Conservation (phyloP, 768 basidiomycete genomes). For the Leucosporidium creatinivorum region DNA sequence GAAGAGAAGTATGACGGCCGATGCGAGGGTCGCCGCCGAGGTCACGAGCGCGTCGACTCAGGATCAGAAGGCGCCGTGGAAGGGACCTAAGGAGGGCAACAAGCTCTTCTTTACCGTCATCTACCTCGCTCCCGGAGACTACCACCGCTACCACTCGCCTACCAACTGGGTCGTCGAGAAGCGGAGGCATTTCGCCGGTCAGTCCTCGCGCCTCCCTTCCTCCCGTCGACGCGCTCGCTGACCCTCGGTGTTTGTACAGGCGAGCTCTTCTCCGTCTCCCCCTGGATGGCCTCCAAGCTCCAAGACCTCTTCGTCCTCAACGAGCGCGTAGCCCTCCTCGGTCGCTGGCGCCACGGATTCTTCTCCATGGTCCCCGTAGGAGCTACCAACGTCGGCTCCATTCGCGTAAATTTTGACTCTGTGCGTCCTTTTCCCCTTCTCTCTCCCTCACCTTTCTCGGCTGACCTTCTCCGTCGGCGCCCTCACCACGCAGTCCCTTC, state of each 20-base stretch:
- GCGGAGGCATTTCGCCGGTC: conserved; percentile 84
- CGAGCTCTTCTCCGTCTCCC: conserved; percentile 92
- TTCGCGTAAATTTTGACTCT: conserved; percentile 90
- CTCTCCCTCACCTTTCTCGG: neutral
- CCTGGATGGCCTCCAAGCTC: conserved; percentile 85
- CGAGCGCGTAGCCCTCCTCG: conserved; percentile 90
- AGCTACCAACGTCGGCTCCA: conserved; percentile 95
- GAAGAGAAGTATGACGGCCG: conserved; percentile 18
- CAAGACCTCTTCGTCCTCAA: conserved; percentile 95
- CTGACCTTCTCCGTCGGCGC: neutral
- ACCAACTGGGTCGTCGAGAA: conserved; percentile 97
- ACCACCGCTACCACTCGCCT: conserved; percentile 94
- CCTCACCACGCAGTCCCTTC: conserved; percentile 53
- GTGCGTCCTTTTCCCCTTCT: conserved; percentile 41
- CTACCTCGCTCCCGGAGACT: conserved; percentile 96
- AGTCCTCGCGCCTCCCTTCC: conserved; percentile 34
- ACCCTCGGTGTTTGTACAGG: conserved; percentile 45
- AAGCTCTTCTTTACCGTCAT: conserved; percentile 87
- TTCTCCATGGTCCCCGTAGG: conserved; percentile 97
- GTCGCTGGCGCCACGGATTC: conserved; percentile 90
- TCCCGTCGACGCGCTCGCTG: neutral
- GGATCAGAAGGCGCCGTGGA: conserved; percentile 34
- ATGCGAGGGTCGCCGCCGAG: conserved; percentile 48
- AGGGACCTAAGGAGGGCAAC: conserved; percentile 55
- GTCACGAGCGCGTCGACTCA: conserved; percentile 66